Percentiles rank a stretch among this genome's conserved stretches.
Evolutionary conservation across 2,329 filamentous ascomycete species (phyloP).

Genomic region (Aspergillus chevalieri): DNA sequence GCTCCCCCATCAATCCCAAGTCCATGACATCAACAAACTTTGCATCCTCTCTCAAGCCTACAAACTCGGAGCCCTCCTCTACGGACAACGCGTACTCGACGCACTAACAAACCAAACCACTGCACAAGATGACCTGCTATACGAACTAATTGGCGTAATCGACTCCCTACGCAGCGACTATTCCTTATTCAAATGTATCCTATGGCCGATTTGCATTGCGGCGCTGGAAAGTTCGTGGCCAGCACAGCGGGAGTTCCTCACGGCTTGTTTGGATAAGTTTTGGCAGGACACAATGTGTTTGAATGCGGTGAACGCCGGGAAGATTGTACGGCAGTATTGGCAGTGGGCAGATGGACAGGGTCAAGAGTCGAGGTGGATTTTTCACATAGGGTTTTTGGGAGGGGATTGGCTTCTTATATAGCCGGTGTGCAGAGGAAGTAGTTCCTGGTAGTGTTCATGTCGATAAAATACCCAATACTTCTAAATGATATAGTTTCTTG

Average conservation of each 20-base stretch:
- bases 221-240: conserved; percentile 23
- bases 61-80: conserved; percentile 24
- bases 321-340: conserved; percentile 24
- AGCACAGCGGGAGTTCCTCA: conserved; percentile 18
- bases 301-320: conserved; percentile 27
- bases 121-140: conserved; percentile 14
- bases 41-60: conserved; percentile 23
- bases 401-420: conserved; percentile 28
- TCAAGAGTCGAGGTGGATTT: conserved; percentile 20
- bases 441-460: too few species aligned
- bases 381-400: conserved; percentile 21
- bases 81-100: conserved; percentile 27
- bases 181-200: conserved; percentile 26
- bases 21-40: conserved; percentile 15
- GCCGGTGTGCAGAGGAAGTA: background rate
- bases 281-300: conserved; percentile 27
- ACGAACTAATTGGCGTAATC: conserved; percentile 20
- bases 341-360: conserved; percentile 4
- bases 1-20: conserved; percentile 9
- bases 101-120: conserved; percentile 11
- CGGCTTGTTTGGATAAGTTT: conserved; percentile 20
- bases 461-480: too few species aligned
- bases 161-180: conserved; percentile 17
- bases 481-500: too few species aligned
- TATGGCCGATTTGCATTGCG: conserved; percentile 31